Conservation (phyloP, 192 early-diverging fungal genomes). For the Powellomyces hirtus region DNA sequence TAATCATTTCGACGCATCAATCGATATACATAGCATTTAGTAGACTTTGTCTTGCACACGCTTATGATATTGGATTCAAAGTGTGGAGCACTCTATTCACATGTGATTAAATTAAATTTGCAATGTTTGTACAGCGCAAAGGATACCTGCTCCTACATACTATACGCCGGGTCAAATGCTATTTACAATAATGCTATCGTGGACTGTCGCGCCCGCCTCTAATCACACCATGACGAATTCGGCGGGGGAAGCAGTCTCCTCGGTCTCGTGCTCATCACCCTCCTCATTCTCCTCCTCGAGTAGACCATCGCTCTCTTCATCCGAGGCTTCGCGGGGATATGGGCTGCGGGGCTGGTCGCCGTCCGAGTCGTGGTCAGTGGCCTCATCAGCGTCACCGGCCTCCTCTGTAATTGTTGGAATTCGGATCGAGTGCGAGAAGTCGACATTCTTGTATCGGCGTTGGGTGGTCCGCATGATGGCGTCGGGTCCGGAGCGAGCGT, state of each 20-base stretch:
- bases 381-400: not conserved
- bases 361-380: not conserved
- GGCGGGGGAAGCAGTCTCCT: not conserved
- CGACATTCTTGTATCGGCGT: slow-evolving; percentile 13
- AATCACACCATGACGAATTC: slow-evolving; percentile 8
- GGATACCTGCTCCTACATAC: too few species aligned
- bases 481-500: not conserved
- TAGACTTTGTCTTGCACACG: too few species aligned
- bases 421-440: not conserved
- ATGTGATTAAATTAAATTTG: too few species aligned
- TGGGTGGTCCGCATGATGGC: not conserved
- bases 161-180: too few species aligned
- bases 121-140: too few species aligned
- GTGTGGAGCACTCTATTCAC: too few species aligned
- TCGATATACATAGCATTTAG: too few species aligned
- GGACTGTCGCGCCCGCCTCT: too few species aligned
- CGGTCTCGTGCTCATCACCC: not conserved
- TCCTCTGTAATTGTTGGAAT: slow-evolving; percentile 13
- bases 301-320: slow-evolving; percentile 12
- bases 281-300: slow-evolving; percentile 1
- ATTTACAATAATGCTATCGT: too few species aligned
- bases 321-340: slow-evolving; percentile 3
- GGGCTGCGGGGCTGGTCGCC: slow-evolving; percentile 4
- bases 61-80: too few species aligned
- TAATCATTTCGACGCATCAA: too few species aligned